phyloP scores from a whole-genome alignment of 192 early-diverging fungal species.

The Linnemannia hyalina region DNA sequence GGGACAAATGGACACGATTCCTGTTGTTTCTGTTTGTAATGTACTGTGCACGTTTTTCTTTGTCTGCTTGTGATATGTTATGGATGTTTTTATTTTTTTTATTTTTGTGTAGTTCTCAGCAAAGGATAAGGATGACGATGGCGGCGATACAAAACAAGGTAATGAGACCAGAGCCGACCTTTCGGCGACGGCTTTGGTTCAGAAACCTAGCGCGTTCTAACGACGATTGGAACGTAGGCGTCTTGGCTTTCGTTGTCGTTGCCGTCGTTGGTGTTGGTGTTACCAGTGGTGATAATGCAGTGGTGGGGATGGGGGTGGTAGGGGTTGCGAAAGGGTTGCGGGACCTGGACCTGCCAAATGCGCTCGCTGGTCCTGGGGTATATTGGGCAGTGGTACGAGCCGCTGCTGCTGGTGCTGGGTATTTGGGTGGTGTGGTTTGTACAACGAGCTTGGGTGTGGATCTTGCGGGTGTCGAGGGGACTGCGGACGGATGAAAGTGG shows the following conservation, averaged over 20 bases:
- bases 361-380: background rate
- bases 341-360: background rate
- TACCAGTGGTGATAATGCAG: background rate
- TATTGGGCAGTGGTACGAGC: background rate
- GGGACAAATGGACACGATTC: background rate
- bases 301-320: background rate
- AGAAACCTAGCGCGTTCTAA: constrained; percentile 7
- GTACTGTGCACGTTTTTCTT: no score
- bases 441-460: background rate
- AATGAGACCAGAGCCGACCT: constrained; percentile 40
- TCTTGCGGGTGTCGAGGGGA: background rate
- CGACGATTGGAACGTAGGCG: background rate
- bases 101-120: background rate
- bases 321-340: background rate
- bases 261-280: background rate
- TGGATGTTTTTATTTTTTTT: background rate
- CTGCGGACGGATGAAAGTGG: background rate
- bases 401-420: background rate
- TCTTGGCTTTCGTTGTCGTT: background rate
- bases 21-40: background rate
- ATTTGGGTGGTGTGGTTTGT: background rate
- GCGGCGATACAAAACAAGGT: constrained; percentile 47
- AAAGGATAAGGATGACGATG: constrained; percentile 39
- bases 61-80: background rate
- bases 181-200: constrained; percentile 14